Percentiles rank a stretch among this genome's conserved stretches.
phyloP scores from a whole-genome alignment of 139 green algal species.

The Coccomyxa sp. region DNA sequence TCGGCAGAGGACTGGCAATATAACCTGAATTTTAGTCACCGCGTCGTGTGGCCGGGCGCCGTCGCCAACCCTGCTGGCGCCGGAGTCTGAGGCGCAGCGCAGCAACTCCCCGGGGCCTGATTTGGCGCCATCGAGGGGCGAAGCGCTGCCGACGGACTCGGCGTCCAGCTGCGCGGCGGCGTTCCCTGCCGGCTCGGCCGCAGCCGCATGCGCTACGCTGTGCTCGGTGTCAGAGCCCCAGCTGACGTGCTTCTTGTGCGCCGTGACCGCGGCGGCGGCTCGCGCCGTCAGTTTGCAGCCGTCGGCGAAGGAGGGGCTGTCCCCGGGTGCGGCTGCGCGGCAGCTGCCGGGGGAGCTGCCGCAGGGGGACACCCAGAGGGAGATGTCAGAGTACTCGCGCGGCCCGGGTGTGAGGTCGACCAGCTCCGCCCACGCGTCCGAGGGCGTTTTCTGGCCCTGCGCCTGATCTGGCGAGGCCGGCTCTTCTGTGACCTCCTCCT shows the following conservation, averaged over 20 bases:
- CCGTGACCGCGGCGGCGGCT: too few relatives aligned
- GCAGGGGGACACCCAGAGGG: not conserved
- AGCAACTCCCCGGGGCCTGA: not conserved
- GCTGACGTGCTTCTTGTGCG: too few relatives aligned
- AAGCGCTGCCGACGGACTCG: not conserved
- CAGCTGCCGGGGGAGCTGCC: slow-evolving; percentile 4
- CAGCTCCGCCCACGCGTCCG: not conserved
- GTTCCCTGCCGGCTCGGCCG: too few relatives aligned
- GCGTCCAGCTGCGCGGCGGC: not conserved
- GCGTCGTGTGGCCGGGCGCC: too few relatives aligned
- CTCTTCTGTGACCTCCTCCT: not conserved
- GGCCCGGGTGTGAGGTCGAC: not conserved
- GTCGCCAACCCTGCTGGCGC: not conserved
- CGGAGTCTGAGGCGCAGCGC: not conserved
- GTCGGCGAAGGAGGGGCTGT: too few relatives aligned
- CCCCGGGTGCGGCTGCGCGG: not conserved
- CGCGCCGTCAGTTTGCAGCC: too few relatives aligned
- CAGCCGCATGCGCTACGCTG: too few relatives aligned
- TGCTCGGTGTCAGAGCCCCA: too few relatives aligned
- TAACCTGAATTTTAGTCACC: too few relatives aligned
- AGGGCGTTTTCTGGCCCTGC: too few relatives aligned
- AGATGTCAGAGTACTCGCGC: not conserved
- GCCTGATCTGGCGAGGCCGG: not conserved
- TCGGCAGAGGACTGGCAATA: too few relatives aligned
- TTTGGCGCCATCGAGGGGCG: not conserved